Percentiles rank a stretch among this genome's conserved stretches.
Evolutionary conservation across 768 basidiomycete species (phyloP).

Genomic region (Leccinum aurantiacum): DNA sequence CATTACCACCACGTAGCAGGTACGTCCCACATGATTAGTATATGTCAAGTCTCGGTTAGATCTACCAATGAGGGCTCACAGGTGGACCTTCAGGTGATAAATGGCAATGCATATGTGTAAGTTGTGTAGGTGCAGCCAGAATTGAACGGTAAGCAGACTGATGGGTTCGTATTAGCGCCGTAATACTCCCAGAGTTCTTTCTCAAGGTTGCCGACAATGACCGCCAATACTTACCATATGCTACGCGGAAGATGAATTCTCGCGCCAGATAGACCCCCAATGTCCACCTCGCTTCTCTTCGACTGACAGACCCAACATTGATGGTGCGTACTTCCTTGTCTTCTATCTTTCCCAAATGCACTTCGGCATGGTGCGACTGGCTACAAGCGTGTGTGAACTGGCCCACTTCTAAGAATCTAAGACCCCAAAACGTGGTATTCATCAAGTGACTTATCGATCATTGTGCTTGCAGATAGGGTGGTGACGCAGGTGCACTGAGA

Average conservation of each 20-base stretch:
- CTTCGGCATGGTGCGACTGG: not conserved
- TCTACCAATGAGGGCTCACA: not conserved
- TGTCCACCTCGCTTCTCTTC: not conserved
- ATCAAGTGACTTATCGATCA: no score
- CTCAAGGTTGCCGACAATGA: not conserved
- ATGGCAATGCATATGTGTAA: not conserved
- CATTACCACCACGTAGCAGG: not conserved
- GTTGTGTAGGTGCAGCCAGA: not conserved
- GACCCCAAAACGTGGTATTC: no score
- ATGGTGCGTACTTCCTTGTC: not conserved
- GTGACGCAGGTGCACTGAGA: no score
- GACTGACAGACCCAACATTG: not conserved
- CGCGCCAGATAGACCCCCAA: not conserved
- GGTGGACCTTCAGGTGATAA: not conserved
- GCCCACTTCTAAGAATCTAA: no score
- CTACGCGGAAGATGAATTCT: not conserved
- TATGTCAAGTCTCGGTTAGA: not conserved
- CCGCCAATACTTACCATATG: not conserved
- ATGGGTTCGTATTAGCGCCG: not conserved
- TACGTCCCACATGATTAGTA: not conserved
- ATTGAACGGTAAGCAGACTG: not conserved
- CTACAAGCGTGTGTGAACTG: not conserved
- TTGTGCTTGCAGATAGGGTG: no score
- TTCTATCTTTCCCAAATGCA: not conserved
- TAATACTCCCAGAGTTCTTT: not conserved